Conservation (phyloP, 768 basidiomycete genomes). For the Lanmaoa rubissima region DNA sequence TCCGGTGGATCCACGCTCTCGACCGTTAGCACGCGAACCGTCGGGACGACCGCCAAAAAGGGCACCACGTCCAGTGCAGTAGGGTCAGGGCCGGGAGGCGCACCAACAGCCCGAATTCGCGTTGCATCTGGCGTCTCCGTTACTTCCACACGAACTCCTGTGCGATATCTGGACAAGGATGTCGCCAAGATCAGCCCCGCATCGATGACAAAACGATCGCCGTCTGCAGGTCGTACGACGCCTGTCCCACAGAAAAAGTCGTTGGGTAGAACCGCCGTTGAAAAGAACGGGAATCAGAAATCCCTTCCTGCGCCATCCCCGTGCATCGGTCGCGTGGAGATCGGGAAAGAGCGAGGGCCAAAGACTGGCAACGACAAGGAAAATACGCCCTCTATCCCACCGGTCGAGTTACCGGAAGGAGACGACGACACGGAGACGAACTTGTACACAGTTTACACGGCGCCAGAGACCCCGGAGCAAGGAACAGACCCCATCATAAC, state of each 20-base stretch:
- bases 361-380: slow-evolving; percentile 30
- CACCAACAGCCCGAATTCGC: slow-evolving; percentile 11
- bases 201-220: slow-evolving; percentile 18
- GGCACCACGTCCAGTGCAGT: background rate
- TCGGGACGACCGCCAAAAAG: slow-evolving; percentile 27
- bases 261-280: slow-evolving; percentile 9
- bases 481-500: slow-evolving; percentile 7
- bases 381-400: slow-evolving; percentile 14
- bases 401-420: slow-evolving; percentile 35
- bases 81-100: slow-evolving; percentile 11
- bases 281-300: slow-evolving; percentile 17
- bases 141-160: slow-evolving; percentile 23
- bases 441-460: slow-evolving; percentile 19
- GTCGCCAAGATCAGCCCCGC: slow-evolving; percentile 22
- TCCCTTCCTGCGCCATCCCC: slow-evolving; percentile 16
- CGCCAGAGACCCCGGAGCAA: slow-evolving; percentile 15
- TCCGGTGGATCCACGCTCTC: slow-evolving; percentile 32
- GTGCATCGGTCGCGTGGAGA: slow-evolving; percentile 16
- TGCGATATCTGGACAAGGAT: slow-evolving; percentile 27
- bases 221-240: slow-evolving; percentile 23
- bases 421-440: slow-evolving; percentile 37
- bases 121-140: slow-evolving; percentile 30
- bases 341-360: slow-evolving; percentile 35
- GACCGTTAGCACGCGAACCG: slow-evolving; percentile 30
- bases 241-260: slow-evolving; percentile 22